A percentile compares a stretch with the other conserved stretches of the same genome.
These are phyloP conservation scores for Lichtheimia corymbifera DNA, from an alignment of 371 early-diverging fungal genomes.

Conservation along the genomic window DNA sequence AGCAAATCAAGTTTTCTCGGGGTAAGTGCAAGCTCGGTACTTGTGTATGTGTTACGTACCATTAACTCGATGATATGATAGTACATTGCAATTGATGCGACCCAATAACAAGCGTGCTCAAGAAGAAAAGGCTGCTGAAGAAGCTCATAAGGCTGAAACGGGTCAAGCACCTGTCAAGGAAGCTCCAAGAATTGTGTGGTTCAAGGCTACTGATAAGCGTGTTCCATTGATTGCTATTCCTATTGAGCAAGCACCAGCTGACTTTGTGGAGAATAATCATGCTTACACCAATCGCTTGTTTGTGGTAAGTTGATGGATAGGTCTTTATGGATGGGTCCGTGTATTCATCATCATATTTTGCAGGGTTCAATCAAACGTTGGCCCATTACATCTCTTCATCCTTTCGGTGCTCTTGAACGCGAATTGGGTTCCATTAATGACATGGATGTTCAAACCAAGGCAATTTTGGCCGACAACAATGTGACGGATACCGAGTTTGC, in stretches of 20 bases:
- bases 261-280: constrained; percentile 66
- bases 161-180: constrained; percentile 32
- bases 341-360: not conserved
- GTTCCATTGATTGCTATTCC: constrained; percentile 81
- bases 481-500: constrained; percentile 59
- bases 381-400: constrained; percentile 68
- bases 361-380: constrained; percentile 68
- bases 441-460: constrained; percentile 66
- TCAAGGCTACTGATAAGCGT: constrained; percentile 83
- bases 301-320: constrained; percentile 21
- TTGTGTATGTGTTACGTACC: not conserved
- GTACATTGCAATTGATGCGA: constrained; percentile 55
- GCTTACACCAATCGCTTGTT: constrained; percentile 55
- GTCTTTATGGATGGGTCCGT: not conserved
- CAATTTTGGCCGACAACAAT: constrained; percentile 65
- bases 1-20: constrained; percentile 66
- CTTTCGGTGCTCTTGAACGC: constrained; percentile 65
- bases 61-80: constrained; percentile 3
- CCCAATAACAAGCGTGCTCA: constrained; percentile 63
- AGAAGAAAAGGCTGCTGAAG: constrained; percentile 45
- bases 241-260: constrained; percentile 65
- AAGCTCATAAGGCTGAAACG: constrained; percentile 24
- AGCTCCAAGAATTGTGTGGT: constrained; percentile 72
- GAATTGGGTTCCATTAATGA: constrained; percentile 70
- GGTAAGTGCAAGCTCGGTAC: constrained; percentile 14